Evolutionary conservation across 306 rosid species (phyloP).

Genomic region (Citrullus amarus): DNA sequence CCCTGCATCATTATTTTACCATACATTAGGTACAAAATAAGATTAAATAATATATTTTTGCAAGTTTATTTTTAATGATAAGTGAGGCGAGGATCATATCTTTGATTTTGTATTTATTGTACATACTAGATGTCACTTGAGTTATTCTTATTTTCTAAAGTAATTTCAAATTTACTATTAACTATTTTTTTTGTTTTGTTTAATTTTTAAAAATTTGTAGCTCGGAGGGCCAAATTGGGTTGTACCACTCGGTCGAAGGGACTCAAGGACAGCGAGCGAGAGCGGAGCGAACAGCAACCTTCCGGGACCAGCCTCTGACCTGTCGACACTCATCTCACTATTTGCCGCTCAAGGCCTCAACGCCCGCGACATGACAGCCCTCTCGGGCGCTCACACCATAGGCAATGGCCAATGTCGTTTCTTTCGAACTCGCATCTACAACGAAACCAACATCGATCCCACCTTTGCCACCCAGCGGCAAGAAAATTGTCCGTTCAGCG

Average conservation of each 20-base stretch:
- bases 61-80: too few relatives aligned
- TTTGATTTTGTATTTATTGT: too few relatives aligned
- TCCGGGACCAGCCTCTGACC: slow-evolving; percentile 40
- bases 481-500: slow-evolving; percentile 34
- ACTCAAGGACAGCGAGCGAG: slow-evolving; percentile 60
- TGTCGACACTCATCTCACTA: slow-evolving; percentile 28
- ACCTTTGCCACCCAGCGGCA: slow-evolving; percentile 29
- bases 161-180: neutral
- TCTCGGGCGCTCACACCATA: slow-evolving; percentile 66
- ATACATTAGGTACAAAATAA: neutral
- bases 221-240: slow-evolving; percentile 66
- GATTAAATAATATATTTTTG: neutral
- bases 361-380: slow-evolving; percentile 41
- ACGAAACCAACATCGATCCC: slow-evolving; percentile 48
- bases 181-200: neutral
- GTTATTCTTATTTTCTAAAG: too few relatives aligned
- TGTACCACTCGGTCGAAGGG: slow-evolving; percentile 58
- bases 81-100: too few relatives aligned
- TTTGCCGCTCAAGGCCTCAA: slow-evolving; percentile 33
- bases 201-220: slow-evolving; percentile 14
- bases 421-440: slow-evolving; percentile 52
- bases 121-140: too few relatives aligned
- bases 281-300: slow-evolving; percentile 43
- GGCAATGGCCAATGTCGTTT: slow-evolving; percentile 39
- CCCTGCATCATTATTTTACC: neutral